phyloP scores from a whole-genome alignment of 192 early-diverging fungal genomes.

The Coemansia interrupta region DNA sequence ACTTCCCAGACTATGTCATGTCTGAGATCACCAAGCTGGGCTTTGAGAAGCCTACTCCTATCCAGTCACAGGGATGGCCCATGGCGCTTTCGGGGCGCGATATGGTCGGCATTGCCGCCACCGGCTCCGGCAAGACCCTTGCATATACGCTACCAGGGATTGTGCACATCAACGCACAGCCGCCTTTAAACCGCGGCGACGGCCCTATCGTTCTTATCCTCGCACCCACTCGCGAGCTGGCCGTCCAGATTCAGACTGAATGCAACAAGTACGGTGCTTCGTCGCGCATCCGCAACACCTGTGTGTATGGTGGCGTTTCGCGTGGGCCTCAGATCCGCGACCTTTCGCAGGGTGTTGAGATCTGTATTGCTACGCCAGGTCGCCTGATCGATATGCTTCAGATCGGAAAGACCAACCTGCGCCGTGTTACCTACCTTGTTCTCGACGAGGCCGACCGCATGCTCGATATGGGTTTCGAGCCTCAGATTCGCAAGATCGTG shows the following conservation, averaged over 20 bases:
- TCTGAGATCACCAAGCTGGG: conserved; percentile 80
- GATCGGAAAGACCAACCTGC: conserved; percentile 81
- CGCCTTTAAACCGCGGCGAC: conserved; percentile 84
- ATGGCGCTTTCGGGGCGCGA: conserved; percentile 95
- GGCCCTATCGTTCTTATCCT: conserved; percentile 95
- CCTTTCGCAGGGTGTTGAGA: conserved; percentile 80
- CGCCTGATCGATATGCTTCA: conserved; percentile 97
- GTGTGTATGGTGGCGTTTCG: conserved; percentile 93
- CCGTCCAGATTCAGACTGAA: conserved; percentile 94
- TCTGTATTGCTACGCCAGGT: conserved; percentile 97
- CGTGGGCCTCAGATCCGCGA: conserved; percentile 88
- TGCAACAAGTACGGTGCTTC: conserved; percentile 88
- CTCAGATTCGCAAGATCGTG: conserved; percentile 96
- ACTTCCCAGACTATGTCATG: conserved; percentile 89
- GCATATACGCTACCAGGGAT: conserved; percentile 94
- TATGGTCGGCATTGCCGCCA: conserved; percentile 86
- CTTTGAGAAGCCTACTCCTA: conserved; percentile 85
- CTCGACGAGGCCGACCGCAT: conserved; percentile 99
- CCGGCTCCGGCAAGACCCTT: conserved; percentile 92
- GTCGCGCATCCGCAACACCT: conserved; percentile 88
- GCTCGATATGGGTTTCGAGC: conserved; percentile 99
- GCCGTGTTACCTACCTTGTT: conserved; percentile 93
- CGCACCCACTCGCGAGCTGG: conserved; percentile 95
- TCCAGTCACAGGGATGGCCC: conserved; percentile 97
- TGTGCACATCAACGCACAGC: conserved; percentile 98